Evolutionary conservation across 1,284 basidiomycete species (phyloP), one percentile per base, ranked within the genome.

Genomic region (Cronartium ribicola): DNA sequence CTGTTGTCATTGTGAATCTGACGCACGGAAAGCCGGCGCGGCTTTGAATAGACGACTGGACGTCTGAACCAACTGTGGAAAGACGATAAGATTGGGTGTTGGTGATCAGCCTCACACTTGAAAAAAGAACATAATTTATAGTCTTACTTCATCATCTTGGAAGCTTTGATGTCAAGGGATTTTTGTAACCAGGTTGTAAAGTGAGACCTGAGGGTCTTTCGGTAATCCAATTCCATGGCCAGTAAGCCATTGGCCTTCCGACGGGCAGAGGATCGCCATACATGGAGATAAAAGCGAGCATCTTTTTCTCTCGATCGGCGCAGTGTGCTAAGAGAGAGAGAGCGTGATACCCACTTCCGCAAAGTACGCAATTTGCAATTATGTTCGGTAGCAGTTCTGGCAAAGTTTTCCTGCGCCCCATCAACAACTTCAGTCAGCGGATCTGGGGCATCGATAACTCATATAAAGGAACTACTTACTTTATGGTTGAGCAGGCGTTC

Each of bases 111-210:
- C 17, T 17, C 14, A 17, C 7, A 55, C 22, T 11, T 13, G 8
- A 17, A 63, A 37, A 37, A 10, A 63, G n/a, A 17, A 37, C 10
- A 13, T 10, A 63, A 63, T 22, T 39, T 36, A 63, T 10, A 37
- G 57, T 11, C 64, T 67, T 1, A 67, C 66, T 55, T 67, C 11
- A 67, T 67, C 14, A 67, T 67, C 17, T 67, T 67, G 5, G 39
- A 55, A 55, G 66, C 40, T 39, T 67, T 67, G 8, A 55, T 51
- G 55, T 67, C 66, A 55, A 67, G 29, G 8, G 36, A 67, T 17
- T 67, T 67, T 39, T 67, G 29, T 37, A 36, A 67, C 66, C 66
- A 67, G 14, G 39, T 44, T 8, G 44, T 14, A 40, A 67, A 55
- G 39, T 55, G 55, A 39, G 20, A 29, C 17, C 20, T 44, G 22